These are phyloP conservation scores for Colletotrichum spaethianum DNA, from an alignment of 2,329 filamentous ascomycete genomes.

Conservation along the genomic window DNA sequence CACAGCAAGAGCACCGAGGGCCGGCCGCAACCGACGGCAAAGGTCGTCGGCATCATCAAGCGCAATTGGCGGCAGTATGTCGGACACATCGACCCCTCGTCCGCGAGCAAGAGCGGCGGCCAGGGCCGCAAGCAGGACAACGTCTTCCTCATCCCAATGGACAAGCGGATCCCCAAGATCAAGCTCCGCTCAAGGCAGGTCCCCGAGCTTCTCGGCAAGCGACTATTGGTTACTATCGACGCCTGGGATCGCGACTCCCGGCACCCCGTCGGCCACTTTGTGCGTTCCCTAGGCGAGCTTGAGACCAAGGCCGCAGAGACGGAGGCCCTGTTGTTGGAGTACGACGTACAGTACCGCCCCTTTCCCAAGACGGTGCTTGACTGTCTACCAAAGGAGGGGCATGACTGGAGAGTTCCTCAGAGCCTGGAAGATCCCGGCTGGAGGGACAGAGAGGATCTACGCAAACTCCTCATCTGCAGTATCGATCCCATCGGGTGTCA, in stretches of 20 bases:
- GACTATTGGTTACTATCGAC: slow-evolving; percentile 93
- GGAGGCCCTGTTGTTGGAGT: slow-evolving; percentile 92
- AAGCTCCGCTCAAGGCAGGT: slow-evolving; percentile 92
- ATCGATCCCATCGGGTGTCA: slow-evolving; percentile 97
- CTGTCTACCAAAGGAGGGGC: slow-evolving; percentile 90
- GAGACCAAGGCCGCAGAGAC: slow-evolving; percentile 99
- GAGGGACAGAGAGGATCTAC: slow-evolving; percentile 86
- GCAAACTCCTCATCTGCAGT: slow-evolving; percentile 92
- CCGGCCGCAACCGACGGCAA: slow-evolving; percentile 89
- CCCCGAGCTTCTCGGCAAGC: slow-evolving; percentile 88
- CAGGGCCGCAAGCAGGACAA: slow-evolving; percentile 90
- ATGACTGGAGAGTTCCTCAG: slow-evolving; percentile 93
- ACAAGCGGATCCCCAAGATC: slow-evolving; percentile 98
- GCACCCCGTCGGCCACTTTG: slow-evolving; percentile 93
- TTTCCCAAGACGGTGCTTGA: slow-evolving; percentile 97
- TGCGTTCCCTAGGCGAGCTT: slow-evolving; percentile 91
- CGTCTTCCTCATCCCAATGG: slow-evolving; percentile 97
- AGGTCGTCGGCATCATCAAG: slow-evolving; percentile 92
- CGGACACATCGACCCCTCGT: slow-evolving; percentile 91
- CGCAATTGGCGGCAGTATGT: slow-evolving; percentile 99
- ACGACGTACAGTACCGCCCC: slow-evolving; percentile 96
- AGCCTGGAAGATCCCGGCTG: slow-evolving; percentile 87
- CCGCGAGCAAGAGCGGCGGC: slow-evolving; percentile 79
- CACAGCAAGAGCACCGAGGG: slow-evolving; percentile 84
- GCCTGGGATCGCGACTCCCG: slow-evolving; percentile 94